Evolutionary conservation across 176 grass and related monocot species (phyloP), one percentile per base, ranked within the genome.

Genomic region (Oryza glaberrima): DNA sequence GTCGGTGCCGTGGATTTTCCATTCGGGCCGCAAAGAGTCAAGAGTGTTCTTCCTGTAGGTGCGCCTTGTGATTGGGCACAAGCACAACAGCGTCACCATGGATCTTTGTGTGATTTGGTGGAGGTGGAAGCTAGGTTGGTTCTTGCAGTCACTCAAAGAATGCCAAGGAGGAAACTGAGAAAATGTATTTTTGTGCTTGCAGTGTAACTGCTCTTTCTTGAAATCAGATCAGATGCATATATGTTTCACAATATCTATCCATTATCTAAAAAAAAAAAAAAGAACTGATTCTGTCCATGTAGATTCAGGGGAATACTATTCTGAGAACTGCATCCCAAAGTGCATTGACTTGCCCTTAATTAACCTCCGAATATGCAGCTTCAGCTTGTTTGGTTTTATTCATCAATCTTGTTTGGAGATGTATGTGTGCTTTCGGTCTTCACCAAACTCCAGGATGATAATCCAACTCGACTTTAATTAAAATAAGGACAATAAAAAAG

Each of bases 71-170:
- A 43, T 76, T 20, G 0, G 38, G 28, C 7, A 3, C 40, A 36
- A 48, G 49, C 5, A 63, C 3, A 72, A 70, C 54, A 49, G 26
- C 28, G 16, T 71, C 32, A 11, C 43, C 43, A 65, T 41, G 30
- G 34, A 47, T 65, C 32, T 77, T 77, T 76, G 44, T 81, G 88
- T 28, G 58, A 46, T 77, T 67, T 66, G 6, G 6, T 17, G 2
- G 54, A 7, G 54, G 54, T 7, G 19, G 3, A 61, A 82, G 46
- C 68, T 75, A 28, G 60, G 69, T 40, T n/a, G 48, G 63, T 81
- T 77, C 71, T 65, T 81, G 49, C 70, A 60, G 69, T 67, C 88
- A 87, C 88, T 28, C 80, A 83, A 87, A 65, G 79, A 51, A 45
- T 70, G 49, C 35, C 0, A 77, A 79, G 22, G 25, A 61, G 23